These are phyloP conservation scores for Cardamine occulta DNA, from an alignment of 345 rosid species.

Conservation along the genomic window DNA sequence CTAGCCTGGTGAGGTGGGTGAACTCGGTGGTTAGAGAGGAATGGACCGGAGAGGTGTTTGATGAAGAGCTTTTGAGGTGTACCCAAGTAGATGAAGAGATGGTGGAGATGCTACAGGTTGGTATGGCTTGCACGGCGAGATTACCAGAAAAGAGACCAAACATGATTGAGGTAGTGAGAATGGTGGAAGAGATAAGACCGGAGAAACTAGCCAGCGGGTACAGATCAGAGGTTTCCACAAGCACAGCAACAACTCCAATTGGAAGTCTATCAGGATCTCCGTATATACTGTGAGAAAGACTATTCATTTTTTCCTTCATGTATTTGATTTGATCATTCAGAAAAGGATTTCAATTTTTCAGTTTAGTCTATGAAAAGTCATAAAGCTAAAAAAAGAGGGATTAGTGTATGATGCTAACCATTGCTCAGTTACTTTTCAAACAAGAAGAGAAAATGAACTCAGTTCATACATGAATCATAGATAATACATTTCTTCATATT, in stretches of 20 bases:
- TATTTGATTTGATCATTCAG: conserved; percentile 33
- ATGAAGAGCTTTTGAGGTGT: conserved; percentile 75
- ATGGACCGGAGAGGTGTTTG: conserved; percentile 98
- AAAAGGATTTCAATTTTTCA: conserved; percentile 28
- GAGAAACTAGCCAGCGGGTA: conserved; percentile 50
- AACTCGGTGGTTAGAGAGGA: conserved; percentile 96
- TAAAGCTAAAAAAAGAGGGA: neutral
- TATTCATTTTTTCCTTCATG: conserved; percentile 30
- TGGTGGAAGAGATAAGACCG: conserved; percentile 69
- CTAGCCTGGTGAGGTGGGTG: conserved; percentile 93
- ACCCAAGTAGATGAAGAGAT: conserved; percentile 95
- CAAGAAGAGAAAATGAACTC: conserved; percentile 23
- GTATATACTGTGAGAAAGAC: conserved; percentile 43
- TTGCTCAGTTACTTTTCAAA: conserved; percentile 11
- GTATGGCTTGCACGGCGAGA: conserved; percentile 76
- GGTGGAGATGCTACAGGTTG: conserved; percentile 96
- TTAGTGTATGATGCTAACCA: conserved; percentile 11
- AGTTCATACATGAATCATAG: neutral
- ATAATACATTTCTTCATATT: conserved; percentile 16
- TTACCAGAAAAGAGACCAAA: conserved; percentile 80
- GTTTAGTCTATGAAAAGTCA: conserved; percentile 12
- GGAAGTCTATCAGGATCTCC: conserved; percentile 50
- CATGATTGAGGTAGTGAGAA: conserved; percentile 66
- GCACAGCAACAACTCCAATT: conserved; percentile 48
- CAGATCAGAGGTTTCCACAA: conserved; percentile 52